Evolutionary conservation across 73 alveolate genomes (phyloP).

Genomic region (Symbiodinium pilosum): DNA sequence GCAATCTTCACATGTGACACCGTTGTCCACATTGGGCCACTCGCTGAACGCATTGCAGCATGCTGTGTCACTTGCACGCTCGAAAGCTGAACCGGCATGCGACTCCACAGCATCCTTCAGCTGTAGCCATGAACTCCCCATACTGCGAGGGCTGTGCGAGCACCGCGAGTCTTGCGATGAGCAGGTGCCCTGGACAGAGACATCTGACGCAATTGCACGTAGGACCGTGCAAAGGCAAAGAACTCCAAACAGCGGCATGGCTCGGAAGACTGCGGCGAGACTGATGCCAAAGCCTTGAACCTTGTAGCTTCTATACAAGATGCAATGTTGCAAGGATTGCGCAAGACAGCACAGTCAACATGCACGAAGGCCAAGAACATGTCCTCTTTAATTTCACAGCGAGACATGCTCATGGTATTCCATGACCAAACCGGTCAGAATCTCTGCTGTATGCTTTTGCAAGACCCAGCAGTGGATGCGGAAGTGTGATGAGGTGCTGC

Average conservation of each 20-base stretch:
- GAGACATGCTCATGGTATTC: background rate
- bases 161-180: background rate
- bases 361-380: too few species aligned
- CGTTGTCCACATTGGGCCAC: conserved; percentile 62
- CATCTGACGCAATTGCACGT: background rate
- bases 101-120: background rate
- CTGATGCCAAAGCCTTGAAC: too few species aligned
- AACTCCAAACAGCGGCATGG: background rate
- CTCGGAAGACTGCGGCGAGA: too few species aligned
- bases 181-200: background rate
- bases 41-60: background rate
- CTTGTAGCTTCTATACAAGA: too few species aligned
- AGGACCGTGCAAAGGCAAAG: background rate
- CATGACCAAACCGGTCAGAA: background rate
- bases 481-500: background rate
- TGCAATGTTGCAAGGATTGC: too few species aligned
- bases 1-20: conserved; percentile 34
- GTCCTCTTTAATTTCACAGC: too few species aligned
- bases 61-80: background rate
- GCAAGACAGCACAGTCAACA: too few species aligned
- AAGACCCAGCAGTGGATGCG: too few species aligned
- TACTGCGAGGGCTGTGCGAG: too few species aligned
- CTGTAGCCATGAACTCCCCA: background rate
- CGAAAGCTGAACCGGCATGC: background rate
- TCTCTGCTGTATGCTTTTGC: too few species aligned